Evolutionary conservation across 179 eudicot genomes (phyloP).

Genomic region (Pouteria campechiana): DNA sequence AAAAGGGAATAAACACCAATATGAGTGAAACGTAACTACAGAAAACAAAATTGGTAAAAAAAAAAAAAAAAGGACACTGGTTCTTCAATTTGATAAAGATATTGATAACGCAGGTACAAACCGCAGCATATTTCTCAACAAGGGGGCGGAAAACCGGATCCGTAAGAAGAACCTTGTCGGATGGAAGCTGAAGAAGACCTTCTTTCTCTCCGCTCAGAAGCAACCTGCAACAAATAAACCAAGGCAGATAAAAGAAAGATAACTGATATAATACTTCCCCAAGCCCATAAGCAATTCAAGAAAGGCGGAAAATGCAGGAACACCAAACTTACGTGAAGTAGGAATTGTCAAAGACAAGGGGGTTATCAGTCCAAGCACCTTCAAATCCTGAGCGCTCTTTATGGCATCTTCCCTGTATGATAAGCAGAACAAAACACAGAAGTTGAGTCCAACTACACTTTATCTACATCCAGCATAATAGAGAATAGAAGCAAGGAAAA

Average conservation of each 20-base stretch:
- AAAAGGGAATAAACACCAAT: background rate
- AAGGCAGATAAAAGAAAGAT: background rate
- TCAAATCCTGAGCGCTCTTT: conserved; percentile 91
- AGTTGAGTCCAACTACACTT: background rate
- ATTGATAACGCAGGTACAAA: conserved; percentile 23
- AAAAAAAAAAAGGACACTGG: background rate
- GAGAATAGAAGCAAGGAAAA: background rate
- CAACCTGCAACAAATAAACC: conserved; percentile 30
- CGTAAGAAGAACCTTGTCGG: conserved; percentile 75
- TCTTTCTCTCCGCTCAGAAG: conserved; percentile 86
- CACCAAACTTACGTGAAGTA: conserved; percentile 72
- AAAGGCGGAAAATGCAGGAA: background rate
- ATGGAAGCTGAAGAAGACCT: conserved; percentile 80
- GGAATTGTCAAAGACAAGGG: conserved; percentile 71
- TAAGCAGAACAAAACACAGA: background rate
- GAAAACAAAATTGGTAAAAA: too few relatives aligned
- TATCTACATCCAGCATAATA: background rate
- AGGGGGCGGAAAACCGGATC: conserved; percentile 80
- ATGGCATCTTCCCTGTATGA: conserved; percentile 70
- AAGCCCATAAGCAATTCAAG: background rate
- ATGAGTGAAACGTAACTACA: too few relatives aligned
- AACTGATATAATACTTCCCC: background rate
- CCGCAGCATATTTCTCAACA: conserved; percentile 92
- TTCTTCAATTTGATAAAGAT: too few relatives aligned
- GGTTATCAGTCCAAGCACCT: conserved; percentile 82